Conservation (phyloP, 169 alveolate species). For the Babesia ovata region DNA sequence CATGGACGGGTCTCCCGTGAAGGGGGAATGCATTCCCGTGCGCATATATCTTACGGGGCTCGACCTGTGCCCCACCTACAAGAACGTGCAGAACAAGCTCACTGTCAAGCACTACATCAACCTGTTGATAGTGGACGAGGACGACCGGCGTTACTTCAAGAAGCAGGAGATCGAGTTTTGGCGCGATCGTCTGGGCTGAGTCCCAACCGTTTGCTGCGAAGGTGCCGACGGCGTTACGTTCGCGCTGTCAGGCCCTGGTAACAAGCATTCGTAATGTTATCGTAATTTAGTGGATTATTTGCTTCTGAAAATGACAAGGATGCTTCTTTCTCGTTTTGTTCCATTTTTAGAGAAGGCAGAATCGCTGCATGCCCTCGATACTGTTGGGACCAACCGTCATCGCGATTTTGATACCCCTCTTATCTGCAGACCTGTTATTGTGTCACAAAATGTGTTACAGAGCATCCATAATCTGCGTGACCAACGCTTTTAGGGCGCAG, state of each 20-base stretch:
- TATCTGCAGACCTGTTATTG: no score
- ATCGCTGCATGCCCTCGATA: no score
- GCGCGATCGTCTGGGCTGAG: constrained; percentile 91
- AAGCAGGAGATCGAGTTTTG: constrained; percentile 96
- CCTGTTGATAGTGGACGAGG: constrained; percentile 97
- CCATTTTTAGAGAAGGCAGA: no score
- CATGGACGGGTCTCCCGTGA: constrained; percentile 99
- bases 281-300: neutral
- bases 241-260: neutral
- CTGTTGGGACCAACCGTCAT: no score
- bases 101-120: constrained; percentile 95
- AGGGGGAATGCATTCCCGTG: constrained; percentile 95
- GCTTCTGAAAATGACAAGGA: no score
- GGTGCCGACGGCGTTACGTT: neutral
- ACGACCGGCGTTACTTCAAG: constrained; percentile 95
- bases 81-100: constrained; percentile 92
- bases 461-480: no score
- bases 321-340: no score
- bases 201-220: neutral
- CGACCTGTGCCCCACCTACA: constrained; percentile 98
- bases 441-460: no score
- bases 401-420: no score
- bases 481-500: no score
- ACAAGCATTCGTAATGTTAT: neutral
- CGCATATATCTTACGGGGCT: constrained; percentile 94